Conservation (phyloP, 2,329 filamentous ascomycete genomes). For the Arthrinium phaeospermum region DNA sequence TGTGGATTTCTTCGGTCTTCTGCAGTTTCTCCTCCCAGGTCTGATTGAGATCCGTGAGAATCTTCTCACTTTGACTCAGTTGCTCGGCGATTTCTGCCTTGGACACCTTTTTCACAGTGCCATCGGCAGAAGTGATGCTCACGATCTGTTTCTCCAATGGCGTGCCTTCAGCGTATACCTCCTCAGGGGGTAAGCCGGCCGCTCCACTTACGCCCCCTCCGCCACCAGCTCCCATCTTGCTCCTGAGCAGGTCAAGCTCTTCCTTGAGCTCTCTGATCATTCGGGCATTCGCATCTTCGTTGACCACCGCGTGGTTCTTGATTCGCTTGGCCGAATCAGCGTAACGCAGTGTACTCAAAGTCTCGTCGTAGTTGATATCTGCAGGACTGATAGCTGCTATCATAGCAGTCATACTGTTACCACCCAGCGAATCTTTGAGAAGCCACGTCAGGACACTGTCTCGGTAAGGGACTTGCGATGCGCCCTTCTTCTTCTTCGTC, state of each 20-base stretch:
- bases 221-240: conserved; percentile 74
- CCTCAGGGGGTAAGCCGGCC: conserved; percentile 65
- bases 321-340: conserved; percentile 98
- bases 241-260: conserved; percentile 82
- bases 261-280: conserved; percentile 99
- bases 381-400: conserved; percentile 98
- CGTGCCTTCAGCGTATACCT: conserved; percentile 90
- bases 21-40: conserved; percentile 97
- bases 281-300: conserved; percentile 97
- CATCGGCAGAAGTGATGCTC: conserved; percentile 86
- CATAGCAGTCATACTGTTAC: conserved; percentile 99
- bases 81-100: conserved; percentile 99
- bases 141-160: conserved; percentile 96
- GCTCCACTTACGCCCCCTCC: conserved; percentile 54
- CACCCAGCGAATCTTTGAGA: conserved; percentile 93
- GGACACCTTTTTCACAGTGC: conserved; percentile 89
- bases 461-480: conserved; percentile 87
- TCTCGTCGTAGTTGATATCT: conserved; percentile 99
- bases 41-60: conserved; percentile 94
- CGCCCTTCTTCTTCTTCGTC: conserved; percentile 79
- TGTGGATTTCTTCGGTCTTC: conserved; percentile 97
- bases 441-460: conserved; percentile 97
- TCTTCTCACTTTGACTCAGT: conserved; percentile 92
- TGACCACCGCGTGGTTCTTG: conserved; percentile 99
- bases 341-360: conserved; percentile 91